phyloP scores from a whole-genome alignment of 352 stramenopile genomes.

The Phytophthora hybrid region DNA sequence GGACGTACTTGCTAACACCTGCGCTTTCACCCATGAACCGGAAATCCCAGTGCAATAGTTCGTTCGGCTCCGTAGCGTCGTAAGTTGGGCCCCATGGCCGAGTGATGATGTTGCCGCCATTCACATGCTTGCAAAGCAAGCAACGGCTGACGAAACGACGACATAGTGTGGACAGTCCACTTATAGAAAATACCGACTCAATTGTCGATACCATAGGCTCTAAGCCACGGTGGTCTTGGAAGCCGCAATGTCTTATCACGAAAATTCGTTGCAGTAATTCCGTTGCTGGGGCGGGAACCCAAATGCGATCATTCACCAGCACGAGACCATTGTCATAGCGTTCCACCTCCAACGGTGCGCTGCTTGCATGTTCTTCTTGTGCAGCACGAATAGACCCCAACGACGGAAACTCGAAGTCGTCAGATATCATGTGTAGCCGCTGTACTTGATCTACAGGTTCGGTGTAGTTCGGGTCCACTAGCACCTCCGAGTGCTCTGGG shows the following conservation, averaged over 20 bases:
- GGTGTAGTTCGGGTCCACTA: no score
- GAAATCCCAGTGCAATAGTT: conserved; percentile 21
- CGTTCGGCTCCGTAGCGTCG: conserved; percentile 11
- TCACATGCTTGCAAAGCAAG: conserved; percentile 28
- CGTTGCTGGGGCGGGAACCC: background rate
- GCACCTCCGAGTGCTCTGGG: no score
- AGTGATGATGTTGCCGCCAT: conserved; percentile 8
- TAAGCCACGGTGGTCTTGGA: conserved; percentile 6
- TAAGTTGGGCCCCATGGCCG: background rate
- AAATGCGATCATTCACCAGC: background rate
- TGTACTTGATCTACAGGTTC: no score
- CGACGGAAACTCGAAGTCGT: no score
- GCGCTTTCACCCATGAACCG: conserved; percentile 6
- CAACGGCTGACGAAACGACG: background rate
- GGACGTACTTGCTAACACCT: background rate
- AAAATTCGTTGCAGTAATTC: background rate
- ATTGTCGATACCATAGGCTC: background rate
- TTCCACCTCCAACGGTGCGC: no score
- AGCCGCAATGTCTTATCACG: background rate
- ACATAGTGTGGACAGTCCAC: background rate
- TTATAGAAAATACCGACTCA: background rate
- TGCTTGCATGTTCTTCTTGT: no score
- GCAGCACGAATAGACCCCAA: no score
- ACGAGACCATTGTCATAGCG: no score
- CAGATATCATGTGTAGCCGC: no score